Base-by-base conservation (phyloP, 1,139 yeast genomes). In the Candida sanyaensis region DNA sequence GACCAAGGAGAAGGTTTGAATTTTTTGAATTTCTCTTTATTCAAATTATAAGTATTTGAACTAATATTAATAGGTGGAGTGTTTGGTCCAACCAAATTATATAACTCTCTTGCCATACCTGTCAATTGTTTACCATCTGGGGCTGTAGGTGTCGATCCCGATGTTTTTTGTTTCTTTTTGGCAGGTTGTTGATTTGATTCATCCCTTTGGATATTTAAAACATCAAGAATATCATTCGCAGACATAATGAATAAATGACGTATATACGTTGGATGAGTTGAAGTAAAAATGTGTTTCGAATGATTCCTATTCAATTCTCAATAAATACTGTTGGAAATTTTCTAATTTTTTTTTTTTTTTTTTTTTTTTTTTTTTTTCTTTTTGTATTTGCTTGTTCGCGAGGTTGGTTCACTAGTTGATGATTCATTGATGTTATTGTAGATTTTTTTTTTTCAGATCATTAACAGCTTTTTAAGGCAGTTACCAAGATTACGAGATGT, bases 81-180 rank as follows among this genome's bases (percentile, higher is more conserved):
- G 64, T 90, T 91, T 37, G 95, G 93, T 1, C 99, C 99, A 37
- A 95, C 72, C 50, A 95, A 75, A 57, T 87, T 88, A 65, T 87
- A 92, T 46, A 93, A 73, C 64, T 93, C 99, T 55, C 99, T 78
- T 53, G 90, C 95, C 83, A 93, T 87, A 21, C 97, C 97, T 13
- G 89, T 83, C 9, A 48, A 41, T 24, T 50, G 56, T 52, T 78
- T 80, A 4, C 40, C 43, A 17, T 37, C 42, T n/a, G 43, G 50
- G 8, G 40, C 40, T 52, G 78, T 77, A 4, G 75, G 73, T 5
- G 73, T 72, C 24, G 51, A 40, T 2, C 55, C 42, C 9, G 48
- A 44, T 43, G 66, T 82, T 47, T 69, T 69, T 49, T 68, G 68
- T 60, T 74, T 75, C 39, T 36, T 36, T 24, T n/a, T 36, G 59